These are phyloP conservation scores for Lipomyces spencermartinsiae DNA, from an alignment of 805 yeast species.

Conservation along the genomic window DNA sequence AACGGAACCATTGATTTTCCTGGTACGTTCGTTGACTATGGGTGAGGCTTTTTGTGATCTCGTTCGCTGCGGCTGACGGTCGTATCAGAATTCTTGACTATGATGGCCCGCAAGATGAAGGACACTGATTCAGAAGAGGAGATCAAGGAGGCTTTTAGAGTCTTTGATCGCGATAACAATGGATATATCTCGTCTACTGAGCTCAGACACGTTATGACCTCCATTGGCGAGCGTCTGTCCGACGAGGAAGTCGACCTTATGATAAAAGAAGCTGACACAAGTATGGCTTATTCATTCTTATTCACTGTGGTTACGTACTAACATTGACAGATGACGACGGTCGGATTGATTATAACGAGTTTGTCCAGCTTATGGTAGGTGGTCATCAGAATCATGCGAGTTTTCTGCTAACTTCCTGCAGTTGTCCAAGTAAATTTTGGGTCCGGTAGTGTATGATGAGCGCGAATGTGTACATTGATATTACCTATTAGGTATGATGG, in stretches of 20 bases:
- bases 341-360: slow-evolving; percentile 95
- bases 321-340: slow-evolving; percentile 73
- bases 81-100: slow-evolving; percentile 67
- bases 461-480: background rate
- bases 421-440: slow-evolving; percentile 21
- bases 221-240: slow-evolving; percentile 94
- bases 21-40: slow-evolving; percentile 25
- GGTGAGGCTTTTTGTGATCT: background rate
- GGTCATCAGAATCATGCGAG: background rate
- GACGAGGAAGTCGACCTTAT: slow-evolving; percentile 98
- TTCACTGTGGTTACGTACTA: background rate
- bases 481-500: background rate
- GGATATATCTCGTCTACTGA: slow-evolving; percentile 97
- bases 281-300: slow-evolving; percentile 43
- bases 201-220: slow-evolving; percentile 93
- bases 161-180: slow-evolving; percentile 91
- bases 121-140: slow-evolving; percentile 98
- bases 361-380: slow-evolving; percentile 74
- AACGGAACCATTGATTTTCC: slow-evolving; percentile 87
- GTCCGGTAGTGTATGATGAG: background rate
- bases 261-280: slow-evolving; percentile 94
- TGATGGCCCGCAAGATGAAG: slow-evolving; percentile 92
- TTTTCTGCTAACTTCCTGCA: background rate
- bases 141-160: slow-evolving; percentile 96
- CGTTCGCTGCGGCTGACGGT: background rate